phyloP scores from a whole-genome alignment of 2,329 filamentous ascomycete species.

The Verticillium zaregamsianum region DNA sequence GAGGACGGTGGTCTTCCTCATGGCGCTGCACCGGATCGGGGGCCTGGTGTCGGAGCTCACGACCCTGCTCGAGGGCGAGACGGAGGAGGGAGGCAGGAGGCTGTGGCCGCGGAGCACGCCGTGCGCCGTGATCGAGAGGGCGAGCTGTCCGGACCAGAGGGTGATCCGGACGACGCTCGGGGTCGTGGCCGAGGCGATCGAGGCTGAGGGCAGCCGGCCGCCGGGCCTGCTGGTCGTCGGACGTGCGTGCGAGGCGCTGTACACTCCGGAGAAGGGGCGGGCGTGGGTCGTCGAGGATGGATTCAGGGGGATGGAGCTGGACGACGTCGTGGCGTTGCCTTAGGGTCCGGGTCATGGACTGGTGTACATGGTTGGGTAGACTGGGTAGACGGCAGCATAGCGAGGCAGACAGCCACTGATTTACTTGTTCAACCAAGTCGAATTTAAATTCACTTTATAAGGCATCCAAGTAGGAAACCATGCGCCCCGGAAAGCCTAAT shows the following conservation, averaged over 20 bases:
- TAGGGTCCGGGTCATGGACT: background rate
- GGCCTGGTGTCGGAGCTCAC: slow-evolving; percentile 71
- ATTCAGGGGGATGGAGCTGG: slow-evolving; percentile 66
- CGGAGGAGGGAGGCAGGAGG: slow-evolving; percentile 25
- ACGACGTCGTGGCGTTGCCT: slow-evolving; percentile 13
- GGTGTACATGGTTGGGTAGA: background rate
- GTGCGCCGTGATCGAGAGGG: slow-evolving; percentile 89
- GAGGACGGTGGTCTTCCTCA: slow-evolving; percentile 87
- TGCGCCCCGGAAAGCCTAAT: too few relatives aligned
- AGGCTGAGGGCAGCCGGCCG: slow-evolving; percentile 83
- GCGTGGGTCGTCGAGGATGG: slow-evolving; percentile 87
- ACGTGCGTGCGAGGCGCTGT: slow-evolving; percentile 73
- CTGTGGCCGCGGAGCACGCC: slow-evolving; percentile 76
- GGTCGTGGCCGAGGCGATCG: slow-evolving; percentile 75
- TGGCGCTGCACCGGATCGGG: slow-evolving; percentile 83
- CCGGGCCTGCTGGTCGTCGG: slow-evolving; percentile 87
- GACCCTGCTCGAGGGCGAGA: slow-evolving; percentile 26
- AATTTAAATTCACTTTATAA: background rate
- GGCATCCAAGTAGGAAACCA: background rate
- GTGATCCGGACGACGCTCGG: slow-evolving; percentile 84
- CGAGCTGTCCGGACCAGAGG: slow-evolving; percentile 89
- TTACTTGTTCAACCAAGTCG: background rate
- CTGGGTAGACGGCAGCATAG: background rate
- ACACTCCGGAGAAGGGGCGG: slow-evolving; percentile 49
- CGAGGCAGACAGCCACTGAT: background rate